Base-by-base conservation (phyloP, 345 rosid genomes). In the Eutrema heterophyllum region DNA sequence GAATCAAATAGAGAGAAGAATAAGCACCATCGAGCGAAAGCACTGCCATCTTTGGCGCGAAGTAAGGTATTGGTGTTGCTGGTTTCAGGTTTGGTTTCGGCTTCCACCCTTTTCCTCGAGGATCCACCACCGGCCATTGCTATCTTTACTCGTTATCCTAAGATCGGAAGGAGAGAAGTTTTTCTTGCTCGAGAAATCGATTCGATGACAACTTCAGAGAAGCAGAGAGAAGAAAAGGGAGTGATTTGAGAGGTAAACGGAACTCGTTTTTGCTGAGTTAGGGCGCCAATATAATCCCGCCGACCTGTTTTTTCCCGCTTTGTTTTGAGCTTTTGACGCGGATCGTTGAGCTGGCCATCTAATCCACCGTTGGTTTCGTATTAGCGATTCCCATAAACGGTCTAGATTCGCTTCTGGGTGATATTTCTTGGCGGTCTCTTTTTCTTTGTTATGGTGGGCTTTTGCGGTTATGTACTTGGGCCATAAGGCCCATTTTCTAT, bases 31-130 rank as follows among this genome's bases (percentile, higher is more conserved):
- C 78, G 73, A 64, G 89, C 78, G 41, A 95, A 95, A 64, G 97
- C 98, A 13, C 97, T 92, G 73, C 99, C 98, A 51, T 86, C 92
- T 78, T 64, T 90, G 61, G 84, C 96, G 4, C 99, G 93, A 13
- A 89, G 74, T 59, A 95, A 79, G 57, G 88, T 78, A 11, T 79
- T 43, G 51, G 78, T 15, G 16, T 33, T 10, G 9, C 53, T 65
- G 55, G 49, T 4, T 53, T 67, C 72, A 12, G 26, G 2, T 26
- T 76, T 60, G 13, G 79, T 53, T 15, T 76, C 85, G 0, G 88
- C 97, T 64, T 95, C 97, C 5, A 86, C 97, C 70, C 97, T 84
- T 82, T 89, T 95, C 88, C 89, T 84, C 9, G 81, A 48, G 16
- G 84, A 79, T 50, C 82, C 73, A 9, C 82, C 73, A 12, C 83